These are phyloP conservation scores for Penicillium rolfsii DNA, from an alignment of 2,329 filamentous ascomycete genomes.

Conservation along the genomic window DNA sequence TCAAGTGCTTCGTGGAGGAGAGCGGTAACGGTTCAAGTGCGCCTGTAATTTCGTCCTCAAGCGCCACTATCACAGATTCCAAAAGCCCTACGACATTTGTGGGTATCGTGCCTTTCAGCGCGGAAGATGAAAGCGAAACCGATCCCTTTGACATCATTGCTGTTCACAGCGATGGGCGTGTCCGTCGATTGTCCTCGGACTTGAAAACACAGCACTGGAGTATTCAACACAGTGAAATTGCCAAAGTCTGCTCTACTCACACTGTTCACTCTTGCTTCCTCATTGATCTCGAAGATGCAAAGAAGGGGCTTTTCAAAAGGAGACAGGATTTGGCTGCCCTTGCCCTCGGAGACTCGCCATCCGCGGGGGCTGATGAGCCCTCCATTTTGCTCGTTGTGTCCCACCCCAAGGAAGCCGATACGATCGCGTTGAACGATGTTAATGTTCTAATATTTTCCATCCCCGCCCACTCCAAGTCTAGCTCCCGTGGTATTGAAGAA, in stretches of 20 bases:
- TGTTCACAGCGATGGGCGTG: constrained; percentile 49
- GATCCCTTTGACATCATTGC: constrained; percentile 46
- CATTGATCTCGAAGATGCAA: constrained; percentile 47
- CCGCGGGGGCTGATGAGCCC: constrained; percentile 34
- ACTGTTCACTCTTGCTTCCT: constrained; percentile 43
- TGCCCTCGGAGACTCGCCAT: constrained; percentile 38
- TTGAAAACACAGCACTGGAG: constrained; percentile 47
- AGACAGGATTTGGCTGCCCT: constrained; percentile 46
- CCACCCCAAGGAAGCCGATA: constrained; percentile 36
- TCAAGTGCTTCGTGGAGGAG: constrained; percentile 60
- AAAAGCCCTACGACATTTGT: constrained; percentile 44
- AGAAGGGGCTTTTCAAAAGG: constrained; percentile 45
- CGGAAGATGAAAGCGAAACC: constrained; percentile 29
- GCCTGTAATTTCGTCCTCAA: constrained; percentile 43
- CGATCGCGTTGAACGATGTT: constrained; percentile 40
- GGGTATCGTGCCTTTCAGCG: constrained; percentile 40
- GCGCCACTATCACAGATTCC: constrained; percentile 44
- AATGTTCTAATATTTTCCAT: constrained; percentile 46
- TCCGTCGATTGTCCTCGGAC: constrained; percentile 47
- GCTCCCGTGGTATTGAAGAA: constrained; percentile 28
- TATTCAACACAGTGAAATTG: constrained; percentile 40
- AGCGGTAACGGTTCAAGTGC: constrained; percentile 37
- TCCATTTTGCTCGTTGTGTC: constrained; percentile 47
- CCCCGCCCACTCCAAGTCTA: constrained; percentile 31
- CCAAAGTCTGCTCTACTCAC: constrained; percentile 33